A percentile compares a stretch with the other conserved stretches of the same genome.
Conservation (phyloP, 108 stramenopile genomes). For the Schizochytrium sp. region DNA sequence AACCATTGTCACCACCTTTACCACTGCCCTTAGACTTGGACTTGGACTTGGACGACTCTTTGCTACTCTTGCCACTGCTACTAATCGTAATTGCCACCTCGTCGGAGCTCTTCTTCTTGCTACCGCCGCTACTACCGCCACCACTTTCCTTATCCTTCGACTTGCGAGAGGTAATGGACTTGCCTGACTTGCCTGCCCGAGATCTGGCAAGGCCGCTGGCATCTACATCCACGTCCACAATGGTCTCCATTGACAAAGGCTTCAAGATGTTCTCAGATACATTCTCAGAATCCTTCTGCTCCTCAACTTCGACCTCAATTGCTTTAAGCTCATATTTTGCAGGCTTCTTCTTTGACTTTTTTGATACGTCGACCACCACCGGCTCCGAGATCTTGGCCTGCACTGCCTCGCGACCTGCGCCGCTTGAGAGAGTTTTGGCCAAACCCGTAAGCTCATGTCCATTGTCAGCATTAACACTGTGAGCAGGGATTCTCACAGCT, state of each 20-base stretch:
- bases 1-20: background rate
- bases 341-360: background rate
- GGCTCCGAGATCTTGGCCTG: background rate
- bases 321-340: background rate
- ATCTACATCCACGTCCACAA: too few species aligned
- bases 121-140: background rate
- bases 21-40: background rate
- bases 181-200: background rate
- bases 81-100: background rate
- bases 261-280: background rate
- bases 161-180: conserved; percentile 2
- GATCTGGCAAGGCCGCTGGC: too few species aligned
- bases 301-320: background rate
- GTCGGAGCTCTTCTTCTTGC: background rate
- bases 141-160: background rate
- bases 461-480: too few species aligned
- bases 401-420: background rate
- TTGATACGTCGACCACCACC: background rate
- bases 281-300: background rate
- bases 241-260: too few species aligned
- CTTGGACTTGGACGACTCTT: background rate
- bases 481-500: too few species aligned
- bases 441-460: too few species aligned
- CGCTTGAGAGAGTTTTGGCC: too few species aligned
- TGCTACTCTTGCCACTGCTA: background rate